These are phyloP conservation scores for Effrenium voratum DNA, from an alignment of 73 alveolate species.

Conservation along the genomic window DNA sequence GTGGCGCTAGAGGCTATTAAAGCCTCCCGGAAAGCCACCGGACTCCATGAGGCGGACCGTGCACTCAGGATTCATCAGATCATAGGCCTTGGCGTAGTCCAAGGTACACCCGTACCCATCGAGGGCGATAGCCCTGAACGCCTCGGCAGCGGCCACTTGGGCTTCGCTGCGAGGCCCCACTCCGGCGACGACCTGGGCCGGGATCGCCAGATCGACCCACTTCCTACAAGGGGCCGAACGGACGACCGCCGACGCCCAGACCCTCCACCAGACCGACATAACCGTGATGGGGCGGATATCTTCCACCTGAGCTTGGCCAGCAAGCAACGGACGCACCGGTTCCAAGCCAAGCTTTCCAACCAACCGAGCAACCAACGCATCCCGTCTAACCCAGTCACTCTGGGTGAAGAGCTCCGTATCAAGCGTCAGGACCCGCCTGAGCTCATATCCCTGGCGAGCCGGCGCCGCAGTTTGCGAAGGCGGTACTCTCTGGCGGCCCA, in stretches of 20 bases:
- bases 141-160: neutral
- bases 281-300: slow-evolving; percentile 3
- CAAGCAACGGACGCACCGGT: too few relatives aligned
- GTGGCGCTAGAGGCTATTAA: neutral
- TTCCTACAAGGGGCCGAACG: neutral
- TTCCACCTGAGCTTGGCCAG: neutral
- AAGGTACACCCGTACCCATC: neutral
- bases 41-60: neutral
- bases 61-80: neutral
- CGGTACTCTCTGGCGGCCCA: too few relatives aligned
- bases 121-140: neutral
- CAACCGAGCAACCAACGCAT: too few relatives aligned
- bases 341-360: too few relatives aligned
- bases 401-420: too few relatives aligned
- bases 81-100: slow-evolving; percentile 2
- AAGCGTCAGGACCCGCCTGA: too few relatives aligned
- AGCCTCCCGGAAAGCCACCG: neutral
- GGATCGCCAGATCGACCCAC: neutral
- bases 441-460: too few relatives aligned
- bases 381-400: too few relatives aligned
- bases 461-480: too few relatives aligned
- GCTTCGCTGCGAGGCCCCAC: neutral
- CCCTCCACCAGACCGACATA: neutral
- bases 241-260: neutral
- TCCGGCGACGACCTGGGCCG: neutral